These are phyloP conservation scores for Tricholoma saponaceum DNA, from an alignment of 768 basidiomycete species.

Conservation along the genomic window DNA sequence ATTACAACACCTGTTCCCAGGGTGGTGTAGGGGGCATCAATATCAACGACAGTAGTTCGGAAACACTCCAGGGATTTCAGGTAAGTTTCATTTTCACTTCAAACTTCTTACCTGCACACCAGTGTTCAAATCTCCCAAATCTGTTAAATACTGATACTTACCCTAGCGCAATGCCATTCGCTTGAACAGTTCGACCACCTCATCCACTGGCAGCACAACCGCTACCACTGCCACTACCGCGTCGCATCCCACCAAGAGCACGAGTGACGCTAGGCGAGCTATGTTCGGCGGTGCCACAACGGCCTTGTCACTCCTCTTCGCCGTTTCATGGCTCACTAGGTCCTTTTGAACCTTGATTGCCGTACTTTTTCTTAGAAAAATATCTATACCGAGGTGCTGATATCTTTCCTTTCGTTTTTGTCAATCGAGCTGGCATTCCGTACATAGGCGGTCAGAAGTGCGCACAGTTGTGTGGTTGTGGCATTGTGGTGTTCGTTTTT, in stretches of 20 bases:
- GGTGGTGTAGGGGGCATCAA: constrained; percentile 66
- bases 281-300: not conserved
- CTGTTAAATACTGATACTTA: not conserved
- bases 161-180: constrained; percentile 53
- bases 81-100: constrained; percentile 24
- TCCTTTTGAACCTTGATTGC: not conserved
- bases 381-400: not conserved
- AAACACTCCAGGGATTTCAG: constrained; percentile 42
- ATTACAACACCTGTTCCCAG: constrained; percentile 46
- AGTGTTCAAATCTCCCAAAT: not conserved
- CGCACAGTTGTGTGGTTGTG: too few species aligned
- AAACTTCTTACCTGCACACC: not conserved
- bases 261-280: constrained; percentile 3
- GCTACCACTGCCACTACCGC: constrained; percentile 3
- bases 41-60: constrained; percentile 38
- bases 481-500: too few species aligned
- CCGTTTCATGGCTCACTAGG: constrained; percentile 3
- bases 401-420: not conserved
- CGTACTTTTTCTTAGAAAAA: not conserved
- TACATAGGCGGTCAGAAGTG: too few species aligned
- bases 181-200: constrained; percentile 45
- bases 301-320: not conserved
- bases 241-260: constrained; percentile 5
- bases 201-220: constrained; percentile 1
- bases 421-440: not conserved